phyloP scores from a whole-genome alignment of 306 rosid species.

The Datisca glomerata region DNA sequence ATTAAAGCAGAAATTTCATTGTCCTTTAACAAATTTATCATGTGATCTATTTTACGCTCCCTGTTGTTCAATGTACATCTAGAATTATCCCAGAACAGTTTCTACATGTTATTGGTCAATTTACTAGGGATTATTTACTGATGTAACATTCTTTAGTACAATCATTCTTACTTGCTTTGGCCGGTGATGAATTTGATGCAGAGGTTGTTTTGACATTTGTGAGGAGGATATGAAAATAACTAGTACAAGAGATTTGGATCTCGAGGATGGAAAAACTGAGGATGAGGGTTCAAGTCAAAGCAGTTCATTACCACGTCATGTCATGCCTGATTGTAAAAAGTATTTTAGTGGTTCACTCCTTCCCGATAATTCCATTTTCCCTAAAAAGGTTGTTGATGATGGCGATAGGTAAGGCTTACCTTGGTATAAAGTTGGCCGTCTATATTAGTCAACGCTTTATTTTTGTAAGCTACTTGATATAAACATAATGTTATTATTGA shows the following conservation, averaged over 20 bases:
- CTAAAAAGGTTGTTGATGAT: not conserved
- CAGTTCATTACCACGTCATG: not conserved
- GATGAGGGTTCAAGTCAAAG: conserved; percentile 27
- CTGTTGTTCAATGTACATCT: no score
- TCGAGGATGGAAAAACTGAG: conserved; percentile 32
- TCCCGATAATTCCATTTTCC: not conserved
- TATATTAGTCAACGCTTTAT: not conserved
- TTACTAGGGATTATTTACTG: not conserved
- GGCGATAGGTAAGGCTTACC: not conserved
- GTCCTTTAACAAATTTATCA: no score
- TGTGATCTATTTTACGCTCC: no score
- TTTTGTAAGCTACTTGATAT: no score
- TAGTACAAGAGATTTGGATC: conserved; percentile 15
- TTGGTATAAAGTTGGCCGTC: not conserved
- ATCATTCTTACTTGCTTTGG: not conserved
- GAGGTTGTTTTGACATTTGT: conserved; percentile 18
- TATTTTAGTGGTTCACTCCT: not conserved
- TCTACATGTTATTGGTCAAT: no score
- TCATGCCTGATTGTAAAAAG: not conserved
- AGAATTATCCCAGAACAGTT: no score
- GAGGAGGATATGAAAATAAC: conserved; percentile 10
- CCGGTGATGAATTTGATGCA: conserved; percentile 1
- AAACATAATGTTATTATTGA: not conserved
- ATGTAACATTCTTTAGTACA: not conserved
- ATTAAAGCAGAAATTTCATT: no score